Conservation (phyloP, 2,329 filamentous ascomycete genomes). For the Hypoxylon sp. region DNA sequence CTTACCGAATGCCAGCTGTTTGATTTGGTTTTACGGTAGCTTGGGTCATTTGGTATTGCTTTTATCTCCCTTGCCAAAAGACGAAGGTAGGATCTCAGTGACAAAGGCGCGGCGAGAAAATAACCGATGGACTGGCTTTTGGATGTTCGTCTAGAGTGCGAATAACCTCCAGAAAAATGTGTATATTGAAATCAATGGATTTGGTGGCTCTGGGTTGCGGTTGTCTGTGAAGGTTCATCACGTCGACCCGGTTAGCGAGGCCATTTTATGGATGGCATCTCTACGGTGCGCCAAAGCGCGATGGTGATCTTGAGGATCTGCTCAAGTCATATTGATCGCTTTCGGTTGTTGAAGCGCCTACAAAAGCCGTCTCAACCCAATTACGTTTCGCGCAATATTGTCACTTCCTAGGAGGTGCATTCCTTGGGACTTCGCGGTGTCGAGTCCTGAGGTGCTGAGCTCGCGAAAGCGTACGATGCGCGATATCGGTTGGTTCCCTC, state of each 20-base stretch:
- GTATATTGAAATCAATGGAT: background rate
- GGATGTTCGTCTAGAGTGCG: background rate
- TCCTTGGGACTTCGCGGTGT: slow-evolving; percentile 22
- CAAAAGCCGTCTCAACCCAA: slow-evolving; percentile 5
- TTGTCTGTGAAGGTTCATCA: slow-evolving; percentile 15
- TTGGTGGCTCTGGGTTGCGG: slow-evolving; percentile 21
- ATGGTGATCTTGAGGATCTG: slow-evolving; percentile 24
- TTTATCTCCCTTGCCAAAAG: background rate
- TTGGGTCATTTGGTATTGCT: slow-evolving; percentile 33
- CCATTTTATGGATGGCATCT: slow-evolving; percentile 28
- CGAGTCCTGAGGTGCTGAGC: slow-evolving; percentile 12
- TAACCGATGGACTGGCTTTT: slow-evolving; percentile 3
- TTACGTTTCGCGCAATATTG: slow-evolving; percentile 15
- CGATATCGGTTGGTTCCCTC: slow-evolving; percentile 29
- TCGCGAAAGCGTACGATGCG: slow-evolving; percentile 39
- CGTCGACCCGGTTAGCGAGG: slow-evolving; percentile 9
- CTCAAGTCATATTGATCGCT: slow-evolving; percentile 32
- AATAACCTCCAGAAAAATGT: slow-evolving; percentile 1
- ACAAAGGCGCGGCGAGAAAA: background rate
- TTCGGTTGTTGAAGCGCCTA: slow-evolving; percentile 1
- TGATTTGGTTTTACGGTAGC: slow-evolving; percentile 20
- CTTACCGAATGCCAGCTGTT: slow-evolving; percentile 32
- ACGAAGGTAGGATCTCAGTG: background rate
- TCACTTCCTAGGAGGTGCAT: slow-evolving; percentile 3
- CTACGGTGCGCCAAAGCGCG: slow-evolving; percentile 30